Evolutionary conservation across 352 stramenopile genomes (phyloP), one percentile per base, ranked within the genome.

Genomic region (Phytophthora macrochlamydospora): DNA sequence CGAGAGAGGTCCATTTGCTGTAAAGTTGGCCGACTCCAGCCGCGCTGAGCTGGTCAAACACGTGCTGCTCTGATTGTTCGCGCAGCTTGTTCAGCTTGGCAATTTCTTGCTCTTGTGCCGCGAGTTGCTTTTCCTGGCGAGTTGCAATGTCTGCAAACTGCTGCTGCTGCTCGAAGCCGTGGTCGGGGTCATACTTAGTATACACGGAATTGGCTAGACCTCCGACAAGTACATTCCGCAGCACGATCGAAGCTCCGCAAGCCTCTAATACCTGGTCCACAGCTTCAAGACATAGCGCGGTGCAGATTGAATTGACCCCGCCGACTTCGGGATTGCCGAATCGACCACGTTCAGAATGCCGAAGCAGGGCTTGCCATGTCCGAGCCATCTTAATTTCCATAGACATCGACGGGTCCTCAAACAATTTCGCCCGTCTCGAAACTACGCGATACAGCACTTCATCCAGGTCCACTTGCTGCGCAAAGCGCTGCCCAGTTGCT

Each of bases 201-300:
- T 89, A 92, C 18, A 91, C 76, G 7, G 79, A 90, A 62, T 93
- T 90, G 31, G 78, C 73, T 2, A 93, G 65, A 0, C 79, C 81
- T 7, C 76, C 81, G 1, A 90, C 24, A 3, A 93, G 57, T 8
- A 91, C 67, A 52, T 76, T 82, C 1, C 59, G 60, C 28, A 92
- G 51, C 52, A 84, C 58, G 29, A 62, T 35, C 2, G 76, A 82
- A 5, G 71, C 69, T 11, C 78, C 79, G 51, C 71, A 83, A 12
- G 55, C 56, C 7, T 53, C 32, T 4, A 76, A 61, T 38, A 87
- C 73, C 68, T 77, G 70, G 14, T 73, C 60, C 3, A 85, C 49
- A 29, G 79, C 71, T 4, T 90, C 76, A 3, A 94, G 57, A 46
- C 72, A 91, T 8, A 94, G 57, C 7, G 79, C 75, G 24, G 80